Percentiles rank a stretch among this genome's conserved stretches.
These are phyloP conservation scores for Scolecobasidium constrictum DNA, from an alignment of 2,329 filamentous ascomycete genomes.

Conservation along the genomic window DNA sequence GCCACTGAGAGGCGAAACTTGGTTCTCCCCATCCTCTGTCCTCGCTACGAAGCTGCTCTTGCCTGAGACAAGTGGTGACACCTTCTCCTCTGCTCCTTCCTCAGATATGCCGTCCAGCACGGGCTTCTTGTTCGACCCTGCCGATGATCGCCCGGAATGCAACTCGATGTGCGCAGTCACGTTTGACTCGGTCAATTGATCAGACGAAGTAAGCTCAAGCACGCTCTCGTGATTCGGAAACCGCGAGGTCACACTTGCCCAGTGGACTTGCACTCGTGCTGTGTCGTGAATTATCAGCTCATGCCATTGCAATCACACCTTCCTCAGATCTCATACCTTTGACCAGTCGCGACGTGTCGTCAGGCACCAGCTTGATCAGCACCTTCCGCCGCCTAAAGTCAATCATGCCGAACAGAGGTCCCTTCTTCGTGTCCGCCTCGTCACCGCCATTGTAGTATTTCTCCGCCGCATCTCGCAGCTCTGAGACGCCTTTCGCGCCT, in stretches of 20 bases:
- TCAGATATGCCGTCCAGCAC: conserved; percentile 66
- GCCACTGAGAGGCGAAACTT: background rate
- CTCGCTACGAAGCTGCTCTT: background rate
- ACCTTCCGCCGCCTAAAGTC: conserved; percentile 84
- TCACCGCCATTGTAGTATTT: conserved; percentile 45
- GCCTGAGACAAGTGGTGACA: background rate
- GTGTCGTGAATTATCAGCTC: conserved; percentile 13
- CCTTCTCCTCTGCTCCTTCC: conserved; percentile 40
- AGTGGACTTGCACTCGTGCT: conserved; percentile 73
- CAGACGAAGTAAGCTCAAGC: conserved; percentile 62
- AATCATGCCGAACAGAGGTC: conserved; percentile 84
- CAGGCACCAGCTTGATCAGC: conserved; percentile 83
- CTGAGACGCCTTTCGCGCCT: conserved; percentile 72
- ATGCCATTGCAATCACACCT: conserved; percentile 4
- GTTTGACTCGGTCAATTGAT: conserved; percentile 77
- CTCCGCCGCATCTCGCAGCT: conserved; percentile 68
- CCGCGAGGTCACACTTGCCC: conserved; percentile 48
- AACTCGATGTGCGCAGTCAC: conserved; percentile 50
- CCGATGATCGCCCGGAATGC: conserved; percentile 83
- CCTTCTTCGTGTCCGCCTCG: conserved; percentile 33
- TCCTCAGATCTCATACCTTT: conserved; percentile 87
- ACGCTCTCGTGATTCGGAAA: conserved; percentile 82
- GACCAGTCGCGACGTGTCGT: conserved; percentile 78
- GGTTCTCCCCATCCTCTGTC: background rate
- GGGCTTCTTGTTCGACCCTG: conserved; percentile 60